Evolutionary conservation across 2,329 filamentous ascomycete genomes (phyloP), one percentile per base, ranked within the genome.

Genomic region (Fusarium sp.): DNA sequence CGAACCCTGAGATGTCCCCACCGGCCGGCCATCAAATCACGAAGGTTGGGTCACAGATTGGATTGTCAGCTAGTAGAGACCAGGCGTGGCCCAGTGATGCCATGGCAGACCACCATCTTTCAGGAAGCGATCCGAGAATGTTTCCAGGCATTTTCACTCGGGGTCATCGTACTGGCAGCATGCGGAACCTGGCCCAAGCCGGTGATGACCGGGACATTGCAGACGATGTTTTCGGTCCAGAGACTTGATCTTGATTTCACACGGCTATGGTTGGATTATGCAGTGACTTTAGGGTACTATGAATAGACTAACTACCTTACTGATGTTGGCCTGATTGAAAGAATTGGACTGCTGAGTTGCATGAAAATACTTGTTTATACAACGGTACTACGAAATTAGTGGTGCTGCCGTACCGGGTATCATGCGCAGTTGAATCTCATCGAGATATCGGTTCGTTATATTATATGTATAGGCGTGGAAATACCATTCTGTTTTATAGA

Each of bases 131-230:
- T 77, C 92, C 91, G 13, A 86, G 85, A 67, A 88, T 93, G 67
- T 92, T 93, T 70, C 92, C 92, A 0, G 92, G 92, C 0, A 86
- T 94, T 32, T 85, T 94, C 46, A 84, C 84, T 18, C 80, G 85
- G 58, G 84, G 84, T 30, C 78, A 75, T 46, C 80, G 84, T 54
- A 83, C 78, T 53, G 82, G 80, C 45, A 86, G 85, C 57, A 71
- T 75, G 30, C 75, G 78, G 30, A 80, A 76, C 60, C 43, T 80
- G 20, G 57, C 66, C 13, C 74, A 76, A 55, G 65, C 65, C 8
- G 67, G 65, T 32, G 75, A 77, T 22, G 75, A 71, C 60, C 67
- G 67, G 46, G 51, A 55, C 46, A 47, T 51, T 13, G 58, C 60
- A 44, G 68, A 74, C 20, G 71, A 75, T 43, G 53, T 59, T 38